Evolutionary conservation across 305 asterid genomes (phyloP).

Genomic region (Lippia alba): DNA sequence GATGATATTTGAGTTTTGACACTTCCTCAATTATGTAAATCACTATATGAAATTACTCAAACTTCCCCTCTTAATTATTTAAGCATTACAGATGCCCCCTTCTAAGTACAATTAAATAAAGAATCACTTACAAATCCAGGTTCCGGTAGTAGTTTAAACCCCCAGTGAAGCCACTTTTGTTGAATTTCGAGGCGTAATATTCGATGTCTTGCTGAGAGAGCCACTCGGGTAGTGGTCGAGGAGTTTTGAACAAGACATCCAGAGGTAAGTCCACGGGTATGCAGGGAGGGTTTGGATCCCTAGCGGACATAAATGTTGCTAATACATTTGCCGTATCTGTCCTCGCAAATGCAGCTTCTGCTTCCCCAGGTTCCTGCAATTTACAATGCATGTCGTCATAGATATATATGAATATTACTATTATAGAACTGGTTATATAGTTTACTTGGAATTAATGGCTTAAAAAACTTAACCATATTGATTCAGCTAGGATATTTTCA

Average conservation of each 20-base stretch:
- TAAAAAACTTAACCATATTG: too few relatives aligned
- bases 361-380: constrained; percentile 33
- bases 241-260: background rate
- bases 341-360: constrained; percentile 33
- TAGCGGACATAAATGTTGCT: constrained; percentile 1
- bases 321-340: constrained; percentile 18
- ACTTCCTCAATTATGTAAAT: too few relatives aligned
- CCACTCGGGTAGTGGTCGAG: constrained; percentile 29
- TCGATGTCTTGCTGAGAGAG: constrained; percentile 29
- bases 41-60: background rate
- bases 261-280: constrained; percentile 13
- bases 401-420: too few relatives aligned
- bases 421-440: too few relatives aligned
- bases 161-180: constrained; percentile 35
- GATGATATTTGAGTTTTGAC: too few relatives aligned
- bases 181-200: constrained; percentile 34
- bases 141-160: constrained; percentile 41
- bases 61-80: background rate
- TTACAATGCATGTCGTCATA: too few relatives aligned
- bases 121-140: constrained; percentile 32
- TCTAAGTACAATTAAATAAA: background rate
- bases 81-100: background rate
- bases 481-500: too few relatives aligned
- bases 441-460: too few relatives aligned
- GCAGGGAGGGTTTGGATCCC: constrained; percentile 20